Conservation (phyloP, 164 flowering plant species). For the Litsea cubeba region DNA sequence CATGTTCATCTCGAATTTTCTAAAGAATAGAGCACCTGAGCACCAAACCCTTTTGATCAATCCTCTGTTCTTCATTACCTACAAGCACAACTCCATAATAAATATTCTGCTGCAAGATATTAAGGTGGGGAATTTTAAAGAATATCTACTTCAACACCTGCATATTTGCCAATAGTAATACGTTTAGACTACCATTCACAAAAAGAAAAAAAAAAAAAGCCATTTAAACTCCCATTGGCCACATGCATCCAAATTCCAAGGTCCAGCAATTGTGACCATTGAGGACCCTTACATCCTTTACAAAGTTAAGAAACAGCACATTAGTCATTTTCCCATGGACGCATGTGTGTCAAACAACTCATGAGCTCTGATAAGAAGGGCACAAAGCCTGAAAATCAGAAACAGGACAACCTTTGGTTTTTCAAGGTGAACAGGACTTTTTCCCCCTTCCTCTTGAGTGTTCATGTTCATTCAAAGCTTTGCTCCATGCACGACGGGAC, state of each 20-base stretch:
- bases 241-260: neutral
- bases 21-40: slow-evolving; percentile 56
- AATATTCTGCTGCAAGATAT: too few species aligned
- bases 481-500: too few species aligned
- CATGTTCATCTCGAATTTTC: slow-evolving; percentile 3
- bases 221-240: neutral
- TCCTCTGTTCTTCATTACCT: slow-evolving; percentile 70
- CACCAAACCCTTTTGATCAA: slow-evolving; percentile 49
- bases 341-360: neutral
- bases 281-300: too few species aligned
- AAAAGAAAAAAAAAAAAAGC: too few species aligned
- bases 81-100: slow-evolving; percentile 12
- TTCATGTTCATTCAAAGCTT: too few species aligned
- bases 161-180: neutral
- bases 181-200: too few species aligned
- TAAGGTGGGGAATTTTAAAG: too few species aligned
- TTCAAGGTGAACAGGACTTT: too few species aligned
- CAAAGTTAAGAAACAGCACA: neutral
- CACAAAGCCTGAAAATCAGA: too few species aligned
- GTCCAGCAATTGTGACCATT: neutral
- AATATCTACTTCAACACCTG: neutral
- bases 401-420: too few species aligned
- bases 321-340: neutral
- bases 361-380: neutral
- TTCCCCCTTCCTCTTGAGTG: too few species aligned